A percentile compares a stretch with the other conserved stretches of the same genome.
These are phyloP conservation scores for Hypholoma fasciculare DNA, from an alignment of 768 basidiomycete species.

Conservation along the genomic window DNA sequence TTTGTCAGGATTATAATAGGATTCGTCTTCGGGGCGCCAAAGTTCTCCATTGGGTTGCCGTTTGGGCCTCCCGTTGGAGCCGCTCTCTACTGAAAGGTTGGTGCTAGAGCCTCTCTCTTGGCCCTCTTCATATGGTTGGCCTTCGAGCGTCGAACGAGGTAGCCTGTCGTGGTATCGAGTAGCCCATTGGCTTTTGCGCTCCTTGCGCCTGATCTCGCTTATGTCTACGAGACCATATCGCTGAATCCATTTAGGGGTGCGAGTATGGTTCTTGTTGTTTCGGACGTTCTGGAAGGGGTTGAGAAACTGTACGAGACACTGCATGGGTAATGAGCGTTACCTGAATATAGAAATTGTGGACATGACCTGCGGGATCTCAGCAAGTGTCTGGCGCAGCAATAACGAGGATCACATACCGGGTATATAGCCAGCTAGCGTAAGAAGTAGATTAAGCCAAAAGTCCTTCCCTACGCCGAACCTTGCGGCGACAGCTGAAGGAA, in stretches of 20 bases:
- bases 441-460: slow-evolving; percentile 86
- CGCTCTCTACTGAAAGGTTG: slow-evolving; percentile 35
- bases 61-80: slow-evolving; percentile 22
- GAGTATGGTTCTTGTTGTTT: slow-evolving; percentile 89
- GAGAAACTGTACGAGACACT: not conserved
- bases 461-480: slow-evolving; percentile 90
- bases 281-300: slow-evolving; percentile 73
- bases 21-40: slow-evolving; percentile 78
- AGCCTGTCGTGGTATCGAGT: slow-evolving; percentile 82
- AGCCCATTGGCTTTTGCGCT: slow-evolving; percentile 86
- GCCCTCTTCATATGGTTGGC: slow-evolving; percentile 76
- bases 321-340: slow-evolving; percentile 31
- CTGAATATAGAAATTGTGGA: slow-evolving; percentile 93
- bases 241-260: slow-evolving; percentile 96
- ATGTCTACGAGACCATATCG: slow-evolving; percentile 88
- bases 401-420: slow-evolving; percentile 50
- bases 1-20: slow-evolving; percentile 58
- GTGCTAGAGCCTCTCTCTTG: slow-evolving; percentile 56
- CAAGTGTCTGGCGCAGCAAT: slow-evolving; percentile 2
- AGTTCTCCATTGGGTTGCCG: slow-evolving; percentile 52
- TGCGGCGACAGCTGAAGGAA: slow-evolving; percentile 77
- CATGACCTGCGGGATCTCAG: slow-evolving; percentile 58
- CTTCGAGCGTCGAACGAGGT: slow-evolving; percentile 66
- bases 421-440: slow-evolving; percentile 92
- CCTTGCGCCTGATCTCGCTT: slow-evolving; percentile 73